A percentile compares a stretch with the other conserved stretches of the same genome.
These are phyloP conservation scores for Termitomyces titanicus DNA, from an alignment of 768 basidiomycete species.

Conservation along the genomic window DNA sequence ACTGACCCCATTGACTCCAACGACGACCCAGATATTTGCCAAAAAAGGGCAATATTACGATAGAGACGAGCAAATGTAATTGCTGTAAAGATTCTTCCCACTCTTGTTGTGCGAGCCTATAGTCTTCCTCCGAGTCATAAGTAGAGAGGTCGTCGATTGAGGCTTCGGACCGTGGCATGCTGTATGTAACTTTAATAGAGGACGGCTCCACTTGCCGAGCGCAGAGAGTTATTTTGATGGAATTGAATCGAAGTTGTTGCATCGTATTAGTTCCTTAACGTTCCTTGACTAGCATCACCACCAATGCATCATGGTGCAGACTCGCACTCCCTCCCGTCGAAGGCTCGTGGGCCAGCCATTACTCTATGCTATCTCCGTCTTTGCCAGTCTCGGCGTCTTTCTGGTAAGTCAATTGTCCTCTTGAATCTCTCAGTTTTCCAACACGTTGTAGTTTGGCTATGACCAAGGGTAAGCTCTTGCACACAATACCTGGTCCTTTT, in stretches of 20 bases:
- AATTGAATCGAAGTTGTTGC: too few relatives aligned
- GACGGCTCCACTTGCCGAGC: constrained; percentile 14
- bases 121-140: constrained; percentile 69
- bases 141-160: constrained; percentile 61
- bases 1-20: constrained; percentile 83
- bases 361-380: constrained; percentile 76
- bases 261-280: too few relatives aligned
- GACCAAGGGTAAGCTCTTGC: constrained; percentile 67
- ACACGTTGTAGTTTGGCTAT: constrained; percentile 64
- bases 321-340: constrained; percentile 27
- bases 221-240: too few relatives aligned
- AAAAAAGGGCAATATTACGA: constrained; percentile 80
- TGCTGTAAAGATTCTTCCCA: constrained; percentile 92
- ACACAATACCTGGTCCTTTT: constrained; percentile 7
- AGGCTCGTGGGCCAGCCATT: constrained; percentile 76
- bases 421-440: not conserved
- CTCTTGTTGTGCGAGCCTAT: constrained; percentile 77
- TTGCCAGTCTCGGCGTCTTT: constrained; percentile 83
- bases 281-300: constrained; percentile 16
- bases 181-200: too few relatives aligned
- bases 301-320: constrained; percentile 54
- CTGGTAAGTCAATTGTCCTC: constrained; percentile 49
- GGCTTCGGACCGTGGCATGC: constrained; percentile 61
- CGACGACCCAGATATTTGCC: constrained; percentile 87
- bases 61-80: constrained; percentile 73